Conservation (phyloP, 129 eudicot species). For the Flaveria bidentis region DNA sequence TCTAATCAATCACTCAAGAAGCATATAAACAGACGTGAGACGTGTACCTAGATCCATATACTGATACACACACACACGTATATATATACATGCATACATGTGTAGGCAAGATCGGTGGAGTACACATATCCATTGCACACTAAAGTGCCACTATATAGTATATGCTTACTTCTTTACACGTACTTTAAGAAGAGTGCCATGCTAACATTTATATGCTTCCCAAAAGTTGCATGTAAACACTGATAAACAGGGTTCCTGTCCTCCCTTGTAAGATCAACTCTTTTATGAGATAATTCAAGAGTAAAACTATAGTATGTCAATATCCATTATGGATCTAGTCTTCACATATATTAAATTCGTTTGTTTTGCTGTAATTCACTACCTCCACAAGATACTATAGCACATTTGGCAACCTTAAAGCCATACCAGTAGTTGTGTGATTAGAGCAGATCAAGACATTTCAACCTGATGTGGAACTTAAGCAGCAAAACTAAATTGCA, state of each 20-base stretch:
- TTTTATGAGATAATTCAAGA: background rate
- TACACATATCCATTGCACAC: background rate
- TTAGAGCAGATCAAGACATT: background rate
- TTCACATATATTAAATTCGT: background rate
- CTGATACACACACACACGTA: background rate
- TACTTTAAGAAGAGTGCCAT: background rate
- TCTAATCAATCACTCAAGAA: background rate
- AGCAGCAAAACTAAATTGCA: background rate
- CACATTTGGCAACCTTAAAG: background rate
- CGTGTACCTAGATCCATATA: background rate
- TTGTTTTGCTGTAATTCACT: background rate
- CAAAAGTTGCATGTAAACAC: background rate
- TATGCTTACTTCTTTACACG: background rate
- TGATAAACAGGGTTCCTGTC: background rate
- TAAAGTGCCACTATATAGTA: background rate
- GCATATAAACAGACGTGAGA: background rate
- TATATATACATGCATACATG: background rate
- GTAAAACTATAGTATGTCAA: background rate
- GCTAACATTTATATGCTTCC: background rate
- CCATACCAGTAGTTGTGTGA: background rate
- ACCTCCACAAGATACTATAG: background rate
- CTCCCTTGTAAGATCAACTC: background rate
- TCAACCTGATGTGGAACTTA: slow-evolving; percentile 8
- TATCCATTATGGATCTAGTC: background rate
- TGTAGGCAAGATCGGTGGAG: background rate